Conservation (phyloP, 192 early-diverging fungal genomes). For the Backusella mclennaniae region DNA sequence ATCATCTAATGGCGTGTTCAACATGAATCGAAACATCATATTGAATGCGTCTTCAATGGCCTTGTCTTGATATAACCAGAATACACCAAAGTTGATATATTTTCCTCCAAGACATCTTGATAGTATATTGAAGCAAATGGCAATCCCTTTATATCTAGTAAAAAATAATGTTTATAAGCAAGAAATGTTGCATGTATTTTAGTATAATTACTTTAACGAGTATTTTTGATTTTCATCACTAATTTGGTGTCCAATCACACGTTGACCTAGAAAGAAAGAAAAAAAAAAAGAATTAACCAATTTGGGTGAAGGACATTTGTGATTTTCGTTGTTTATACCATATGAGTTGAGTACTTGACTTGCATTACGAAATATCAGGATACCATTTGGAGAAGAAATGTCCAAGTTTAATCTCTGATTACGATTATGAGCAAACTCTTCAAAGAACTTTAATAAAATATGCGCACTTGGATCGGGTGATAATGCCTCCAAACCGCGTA, state of each 20-base stretch:
- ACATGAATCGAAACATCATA: slow-evolving; percentile 64
- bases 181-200: not conserved
- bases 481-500: slow-evolving; percentile 67
- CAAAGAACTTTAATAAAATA: slow-evolving; percentile 71
- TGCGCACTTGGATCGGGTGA: slow-evolving; percentile 61
- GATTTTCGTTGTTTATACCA: slow-evolving; percentile 29
- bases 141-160: slow-evolving; percentile 72
- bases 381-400: slow-evolving; percentile 78
- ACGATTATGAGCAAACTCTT: slow-evolving; percentile 81
- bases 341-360: slow-evolving; percentile 63
- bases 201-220: slow-evolving; percentile 7
- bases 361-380: slow-evolving; percentile 84
- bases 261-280: not conserved
- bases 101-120: slow-evolving; percentile 67
- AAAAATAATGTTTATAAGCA: not conserved
- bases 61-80: slow-evolving; percentile 81
- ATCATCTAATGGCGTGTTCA: slow-evolving; percentile 70
- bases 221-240: slow-evolving; percentile 17
- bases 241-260: not conserved
- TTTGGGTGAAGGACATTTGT: not conserved
- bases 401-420: slow-evolving; percentile 81
- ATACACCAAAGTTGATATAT: slow-evolving; percentile 90
- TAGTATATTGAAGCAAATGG: slow-evolving; percentile 73
- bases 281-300: not conserved
- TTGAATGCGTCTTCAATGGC: slow-evolving; percentile 65